phyloP scores from a whole-genome alignment of 345 rosid species.

The Kandelia obovata region DNA sequence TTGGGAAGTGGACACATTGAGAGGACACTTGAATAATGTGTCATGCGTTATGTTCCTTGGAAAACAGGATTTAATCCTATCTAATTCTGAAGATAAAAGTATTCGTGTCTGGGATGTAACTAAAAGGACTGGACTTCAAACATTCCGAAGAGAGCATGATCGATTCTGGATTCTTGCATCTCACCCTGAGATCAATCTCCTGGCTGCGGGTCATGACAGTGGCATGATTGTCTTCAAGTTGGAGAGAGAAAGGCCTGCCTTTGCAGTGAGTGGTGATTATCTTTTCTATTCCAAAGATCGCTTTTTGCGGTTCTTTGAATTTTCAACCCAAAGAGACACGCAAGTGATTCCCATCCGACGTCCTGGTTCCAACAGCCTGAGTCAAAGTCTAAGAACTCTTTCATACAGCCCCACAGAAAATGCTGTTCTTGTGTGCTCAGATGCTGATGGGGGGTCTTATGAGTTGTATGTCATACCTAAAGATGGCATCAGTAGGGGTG shows the following conservation, averaged over 20 bases:
- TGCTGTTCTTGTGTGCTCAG: slow-evolving; percentile 81
- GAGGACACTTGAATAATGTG: slow-evolving; percentile 94
- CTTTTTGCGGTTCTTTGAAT: slow-evolving; percentile 68
- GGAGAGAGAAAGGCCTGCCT: slow-evolving; percentile 97
- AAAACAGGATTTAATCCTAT: slow-evolving; percentile 90
- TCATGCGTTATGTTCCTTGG: slow-evolving; percentile 96
- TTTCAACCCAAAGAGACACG: slow-evolving; percentile 65
- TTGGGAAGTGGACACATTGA: slow-evolving; percentile 98
- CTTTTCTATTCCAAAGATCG: slow-evolving; percentile 79
- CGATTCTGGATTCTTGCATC: slow-evolving; percentile 91
- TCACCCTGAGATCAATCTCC: slow-evolving; percentile 92
- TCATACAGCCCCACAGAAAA: slow-evolving; percentile 94
- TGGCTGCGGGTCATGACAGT: slow-evolving; percentile 96
- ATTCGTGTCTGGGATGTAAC: slow-evolving; percentile 98
- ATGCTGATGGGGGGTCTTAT: slow-evolving; percentile 87
- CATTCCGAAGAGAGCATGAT: slow-evolving; percentile 94
- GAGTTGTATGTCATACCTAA: slow-evolving; percentile 81
- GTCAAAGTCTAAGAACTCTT: slow-evolving; percentile 82
- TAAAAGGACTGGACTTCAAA: slow-evolving; percentile 82
- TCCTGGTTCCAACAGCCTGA: slow-evolving; percentile 69
- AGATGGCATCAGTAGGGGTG: slow-evolving; percentile 70
- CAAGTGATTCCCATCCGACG: slow-evolving; percentile 82
- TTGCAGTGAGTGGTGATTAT: slow-evolving; percentile 71
- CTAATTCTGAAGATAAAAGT: slow-evolving; percentile 94
- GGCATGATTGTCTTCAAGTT: slow-evolving; percentile 97